Evolutionary conservation across 139 green algal species (phyloP).

Genomic region (Penium margaritaceum): DNA sequence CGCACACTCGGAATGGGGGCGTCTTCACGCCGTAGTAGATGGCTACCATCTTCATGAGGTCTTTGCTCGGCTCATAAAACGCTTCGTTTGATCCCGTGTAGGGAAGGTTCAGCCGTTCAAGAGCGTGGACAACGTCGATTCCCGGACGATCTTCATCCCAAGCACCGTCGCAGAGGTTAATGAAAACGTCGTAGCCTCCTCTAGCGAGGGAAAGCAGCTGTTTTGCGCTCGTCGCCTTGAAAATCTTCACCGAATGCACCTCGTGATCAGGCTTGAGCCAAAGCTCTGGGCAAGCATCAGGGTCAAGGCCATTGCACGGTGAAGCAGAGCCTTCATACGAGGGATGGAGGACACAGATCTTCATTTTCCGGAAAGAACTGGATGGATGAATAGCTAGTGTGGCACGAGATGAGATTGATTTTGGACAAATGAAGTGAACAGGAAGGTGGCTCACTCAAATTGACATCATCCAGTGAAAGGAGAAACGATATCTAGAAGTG

Average conservation of each 20-base stretch:
- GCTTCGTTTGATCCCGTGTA: constrained; percentile 9
- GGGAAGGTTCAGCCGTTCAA: constrained; percentile 15
- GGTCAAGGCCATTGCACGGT: constrained; percentile 28
- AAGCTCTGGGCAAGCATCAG: constrained; percentile 11
- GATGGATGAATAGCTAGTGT: too few relatives aligned
- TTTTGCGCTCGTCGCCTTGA: constrained; percentile 12
- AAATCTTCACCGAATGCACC: neutral
- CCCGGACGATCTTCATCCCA: constrained; percentile 24
- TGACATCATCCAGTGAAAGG: too few relatives aligned
- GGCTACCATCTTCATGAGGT: constrained; percentile 25
- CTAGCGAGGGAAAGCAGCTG: constrained; percentile 18
- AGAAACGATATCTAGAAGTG: too few relatives aligned
- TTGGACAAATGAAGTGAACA: too few relatives aligned
- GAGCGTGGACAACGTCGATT: constrained; percentile 24
- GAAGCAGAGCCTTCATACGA: constrained; percentile 29
- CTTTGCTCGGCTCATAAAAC: constrained; percentile 22
- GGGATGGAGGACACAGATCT: constrained; percentile 22
- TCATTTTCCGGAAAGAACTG: too few relatives aligned
- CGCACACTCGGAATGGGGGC: neutral
- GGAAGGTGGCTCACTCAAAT: too few relatives aligned
- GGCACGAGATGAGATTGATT: too few relatives aligned
- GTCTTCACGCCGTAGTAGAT: constrained; percentile 6
- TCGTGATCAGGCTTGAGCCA: constrained; percentile 17
- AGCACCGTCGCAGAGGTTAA: constrained; percentile 33
- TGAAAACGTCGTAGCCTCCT: constrained; percentile 10